Evolutionary conservation across 75 land plant genomes (phyloP).

Genomic region (Sequoiadendron giganteum): DNA sequence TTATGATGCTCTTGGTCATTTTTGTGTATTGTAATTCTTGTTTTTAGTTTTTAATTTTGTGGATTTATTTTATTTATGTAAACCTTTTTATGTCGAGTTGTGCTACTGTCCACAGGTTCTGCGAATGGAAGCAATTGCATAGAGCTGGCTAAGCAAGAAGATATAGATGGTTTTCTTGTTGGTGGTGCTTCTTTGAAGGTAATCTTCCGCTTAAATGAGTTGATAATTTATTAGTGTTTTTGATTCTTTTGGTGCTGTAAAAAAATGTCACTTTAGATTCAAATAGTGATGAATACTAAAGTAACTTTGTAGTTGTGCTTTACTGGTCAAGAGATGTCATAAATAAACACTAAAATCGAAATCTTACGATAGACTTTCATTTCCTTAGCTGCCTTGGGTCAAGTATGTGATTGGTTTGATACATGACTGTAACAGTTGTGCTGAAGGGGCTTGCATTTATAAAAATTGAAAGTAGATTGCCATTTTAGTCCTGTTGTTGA

Average conservation of each 20-base stretch:
- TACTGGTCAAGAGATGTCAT: neutral
- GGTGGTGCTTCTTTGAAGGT: constrained; percentile 98
- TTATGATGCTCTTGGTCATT: neutral
- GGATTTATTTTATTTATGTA: neutral
- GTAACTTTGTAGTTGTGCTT: neutral
- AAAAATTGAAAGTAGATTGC: neutral
- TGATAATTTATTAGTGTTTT: neutral
- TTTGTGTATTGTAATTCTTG: neutral
- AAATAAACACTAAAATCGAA: neutral
- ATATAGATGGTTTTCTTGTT: constrained; percentile 97
- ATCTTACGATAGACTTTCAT: neutral
- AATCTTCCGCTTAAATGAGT: neutral
- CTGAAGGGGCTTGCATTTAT: too few relatives aligned
- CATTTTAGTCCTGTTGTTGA: neutral
- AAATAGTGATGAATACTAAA: neutral
- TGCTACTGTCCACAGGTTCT: neutral
- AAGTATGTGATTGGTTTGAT: too few relatives aligned
- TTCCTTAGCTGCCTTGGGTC: too few relatives aligned
- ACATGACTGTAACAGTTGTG: too few relatives aligned
- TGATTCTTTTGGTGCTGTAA: neutral
- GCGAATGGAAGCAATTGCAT: constrained; percentile 86
- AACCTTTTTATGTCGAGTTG: neutral
- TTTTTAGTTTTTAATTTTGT: neutral
- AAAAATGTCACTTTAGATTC: neutral
- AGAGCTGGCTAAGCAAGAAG: constrained; percentile 86